Base-by-base conservation (phyloP, 208 protist genomes). In the Trypanosoma vivax region DNA sequence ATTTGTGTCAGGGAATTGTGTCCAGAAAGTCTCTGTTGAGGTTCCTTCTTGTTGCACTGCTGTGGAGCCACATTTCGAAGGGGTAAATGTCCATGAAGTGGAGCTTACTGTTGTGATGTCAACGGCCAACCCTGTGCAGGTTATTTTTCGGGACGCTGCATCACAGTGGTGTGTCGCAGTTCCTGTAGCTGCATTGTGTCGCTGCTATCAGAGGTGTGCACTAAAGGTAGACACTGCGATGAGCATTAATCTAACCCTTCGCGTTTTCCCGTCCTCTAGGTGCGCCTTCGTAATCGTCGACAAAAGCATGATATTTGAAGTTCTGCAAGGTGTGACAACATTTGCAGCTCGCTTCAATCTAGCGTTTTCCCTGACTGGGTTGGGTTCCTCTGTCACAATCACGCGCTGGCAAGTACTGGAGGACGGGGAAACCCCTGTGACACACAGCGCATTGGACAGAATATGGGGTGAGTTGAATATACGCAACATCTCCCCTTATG, bases 21-120 rank as follows among this genome's bases (percentile, higher is more conserved):
- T 70, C 2, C 27, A 34, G 40, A 54, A 73, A 45, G 54, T 63
- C 29, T 23, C 42, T 35, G 34, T 54, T 46, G 54, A 38, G 45
- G 35, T 41, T 3, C 39, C 48, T 41, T 66, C 16, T 40, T 35
- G 35, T 29, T 73, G 71, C 45, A 51, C 35, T 19, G 61, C 73
- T 14, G 30, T 45, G 2, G 49, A 57, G 21, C 78, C 82, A 30
- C 45, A 56, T 38, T 71, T 90, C 50, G 62, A 57, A 4, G 46
- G 50, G 5, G 23, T 38, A 21, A 74, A 82, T 43, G 47, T 67
- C 16, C 82, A 90, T 51, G 50, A 74, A n/a, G 60, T 90, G 25
- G 50, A 76, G 21, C 38, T 90, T 45, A 62, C 57, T 13, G 49
- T 90, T 49, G 23, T 73, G 21, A 79, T 55, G 14, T 70, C 74